A percentile compares a stretch with the other conserved stretches of the same genome.
Evolutionary conservation across 139 green algal species (phyloP).

Genomic region (Tetradesmus obliquus): DNA sequence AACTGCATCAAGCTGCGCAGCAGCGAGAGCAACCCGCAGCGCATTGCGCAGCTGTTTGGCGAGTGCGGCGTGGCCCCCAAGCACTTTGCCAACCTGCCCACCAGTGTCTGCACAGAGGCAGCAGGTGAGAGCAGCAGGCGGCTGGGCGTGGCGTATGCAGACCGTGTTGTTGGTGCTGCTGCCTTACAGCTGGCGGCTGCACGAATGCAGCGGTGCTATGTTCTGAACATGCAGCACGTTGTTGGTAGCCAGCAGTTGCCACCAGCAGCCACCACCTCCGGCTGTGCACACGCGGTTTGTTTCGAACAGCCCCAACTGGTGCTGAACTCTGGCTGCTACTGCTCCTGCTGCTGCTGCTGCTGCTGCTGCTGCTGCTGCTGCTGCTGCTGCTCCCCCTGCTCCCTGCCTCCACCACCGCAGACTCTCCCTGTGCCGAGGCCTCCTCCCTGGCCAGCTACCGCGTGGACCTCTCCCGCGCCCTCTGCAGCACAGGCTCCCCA

Average conservation of each 20-base stretch:
- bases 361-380: background rate
- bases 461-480: background rate
- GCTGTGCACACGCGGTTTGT: too few species aligned
- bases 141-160: background rate
- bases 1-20: background rate
- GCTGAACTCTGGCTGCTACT: too few species aligned
- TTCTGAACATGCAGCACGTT: background rate
- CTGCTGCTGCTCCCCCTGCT: background rate
- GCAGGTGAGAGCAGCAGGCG: background rate
- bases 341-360: too few species aligned
- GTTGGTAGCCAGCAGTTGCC: background rate
- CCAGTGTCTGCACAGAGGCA: background rate
- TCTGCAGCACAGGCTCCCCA: background rate
- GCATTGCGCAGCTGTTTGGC: slow-evolving; percentile 28
- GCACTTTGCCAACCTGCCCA: slow-evolving; percentile 8
- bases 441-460: background rate
- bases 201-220: background rate
- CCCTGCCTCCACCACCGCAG: background rate
- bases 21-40: background rate
- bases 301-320: too few species aligned
- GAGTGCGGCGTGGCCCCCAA: slow-evolving; percentile 22
- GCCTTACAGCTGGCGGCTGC: too few species aligned
- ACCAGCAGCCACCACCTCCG: background rate
- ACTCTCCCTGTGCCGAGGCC: slow-evolving; percentile 16
- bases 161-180: background rate